Conservation (phyloP, 345 rosid genomes). For the Syzygium oleosum region DNA sequence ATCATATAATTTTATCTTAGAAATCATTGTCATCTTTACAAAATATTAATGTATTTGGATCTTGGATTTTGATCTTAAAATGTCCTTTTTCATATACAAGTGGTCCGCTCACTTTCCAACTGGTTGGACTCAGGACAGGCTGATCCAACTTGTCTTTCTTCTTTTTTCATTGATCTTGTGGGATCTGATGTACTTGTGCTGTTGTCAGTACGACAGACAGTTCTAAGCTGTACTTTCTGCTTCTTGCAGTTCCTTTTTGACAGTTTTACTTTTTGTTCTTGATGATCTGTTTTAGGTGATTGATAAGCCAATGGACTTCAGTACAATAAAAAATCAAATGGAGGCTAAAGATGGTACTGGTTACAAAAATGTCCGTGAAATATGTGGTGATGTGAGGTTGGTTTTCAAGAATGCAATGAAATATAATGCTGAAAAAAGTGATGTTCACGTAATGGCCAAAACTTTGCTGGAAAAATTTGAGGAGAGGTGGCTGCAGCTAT, state of each 20-base stretch:
- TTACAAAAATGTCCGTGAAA: conserved; percentile 72
- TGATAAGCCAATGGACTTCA: conserved; percentile 95
- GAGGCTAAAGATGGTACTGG: conserved; percentile 82
- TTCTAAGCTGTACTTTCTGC: neutral
- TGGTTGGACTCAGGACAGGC: neutral
- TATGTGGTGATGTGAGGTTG: conserved; percentile 72
- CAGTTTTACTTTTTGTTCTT: neutral
- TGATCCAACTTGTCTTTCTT: neutral
- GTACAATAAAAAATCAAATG: conserved; percentile 77
- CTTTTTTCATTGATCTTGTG: neutral
- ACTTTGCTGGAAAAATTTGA: conserved; percentile 73
- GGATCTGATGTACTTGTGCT: neutral
- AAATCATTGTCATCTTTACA: neutral
- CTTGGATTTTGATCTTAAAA: neutral
- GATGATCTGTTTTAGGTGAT: conserved; percentile 26
- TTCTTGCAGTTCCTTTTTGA: neutral
- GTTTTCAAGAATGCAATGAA: conserved; percentile 95
- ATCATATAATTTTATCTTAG: neutral
- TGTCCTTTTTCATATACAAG: neutral
- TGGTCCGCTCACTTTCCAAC: neutral
- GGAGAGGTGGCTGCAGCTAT: conserved; percentile 76
- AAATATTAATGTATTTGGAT: neutral
- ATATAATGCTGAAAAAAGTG: conserved; percentile 66
- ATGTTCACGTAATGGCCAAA: conserved; percentile 77
- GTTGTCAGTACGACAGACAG: neutral